Conservation (phyloP, 1,284 basidiomycete species). For the Lentinula novae-zelandiae region DNA sequence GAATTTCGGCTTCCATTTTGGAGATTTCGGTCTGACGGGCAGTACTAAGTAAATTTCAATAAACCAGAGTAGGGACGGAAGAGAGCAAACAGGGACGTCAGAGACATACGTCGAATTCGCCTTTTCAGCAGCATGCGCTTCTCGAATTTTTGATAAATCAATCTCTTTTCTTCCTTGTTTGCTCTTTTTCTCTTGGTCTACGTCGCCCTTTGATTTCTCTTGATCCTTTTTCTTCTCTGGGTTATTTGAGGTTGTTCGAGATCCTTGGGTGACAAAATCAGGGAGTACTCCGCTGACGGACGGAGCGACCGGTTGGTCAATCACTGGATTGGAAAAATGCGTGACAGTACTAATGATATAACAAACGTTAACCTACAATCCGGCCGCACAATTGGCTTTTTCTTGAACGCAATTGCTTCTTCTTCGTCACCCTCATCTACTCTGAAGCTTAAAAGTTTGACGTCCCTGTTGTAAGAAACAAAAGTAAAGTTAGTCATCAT, state of each 20-base stretch:
- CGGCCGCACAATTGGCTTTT: conserved; percentile 77
- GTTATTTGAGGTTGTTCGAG: background rate
- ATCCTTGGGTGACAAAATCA: conserved; percentile 12
- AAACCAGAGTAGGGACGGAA: background rate
- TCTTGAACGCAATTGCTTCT: conserved; percentile 52
- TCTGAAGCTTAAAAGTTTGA: conserved; percentile 84
- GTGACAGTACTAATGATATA: conserved; percentile 28
- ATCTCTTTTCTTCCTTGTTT: background rate
- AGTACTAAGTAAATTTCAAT: conserved; percentile 30
- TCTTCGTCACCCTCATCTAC: conserved; percentile 62
- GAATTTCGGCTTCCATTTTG: conserved; percentile 85
- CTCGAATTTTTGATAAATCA: conserved; percentile 8
- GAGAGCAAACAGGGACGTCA: background rate
- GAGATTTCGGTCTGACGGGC: conserved; percentile 77
- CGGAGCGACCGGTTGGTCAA: conserved; percentile 15
- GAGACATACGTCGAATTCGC: conserved; percentile 4
- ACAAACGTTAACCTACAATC: conserved; percentile 57
- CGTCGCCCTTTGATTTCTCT: background rate
- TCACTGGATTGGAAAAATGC: conserved; percentile 26
- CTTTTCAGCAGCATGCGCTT: conserved; percentile 2
- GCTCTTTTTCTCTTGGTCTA: background rate
- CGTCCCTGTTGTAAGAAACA: conserved; percentile 55
- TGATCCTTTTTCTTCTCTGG: background rate
- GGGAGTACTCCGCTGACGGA: conserved; percentile 3
- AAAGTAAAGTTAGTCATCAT: background rate